Percentiles rank a stretch among this genome's conserved stretches.
Evolutionary conservation across 1,284 basidiomycete genomes (phyloP).

Genomic region (Microbotryum violaceum): DNA sequence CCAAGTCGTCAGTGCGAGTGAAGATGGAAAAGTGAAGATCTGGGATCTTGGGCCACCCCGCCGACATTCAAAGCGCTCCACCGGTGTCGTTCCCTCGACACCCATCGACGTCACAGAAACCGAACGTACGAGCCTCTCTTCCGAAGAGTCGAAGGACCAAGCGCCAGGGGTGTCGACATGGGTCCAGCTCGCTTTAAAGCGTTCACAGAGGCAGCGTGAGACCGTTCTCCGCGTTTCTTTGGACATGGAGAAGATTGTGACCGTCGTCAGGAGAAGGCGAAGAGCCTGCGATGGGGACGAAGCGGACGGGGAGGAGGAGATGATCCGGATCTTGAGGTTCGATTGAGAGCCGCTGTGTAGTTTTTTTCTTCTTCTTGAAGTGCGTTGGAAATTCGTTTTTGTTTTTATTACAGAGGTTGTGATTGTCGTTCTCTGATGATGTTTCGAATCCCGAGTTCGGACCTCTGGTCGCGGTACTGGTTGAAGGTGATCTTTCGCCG

Average conservation of each 20-base stretch:
- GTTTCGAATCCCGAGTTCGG: too few species aligned
- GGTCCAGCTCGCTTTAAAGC: too few species aligned
- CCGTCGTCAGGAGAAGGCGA: background rate
- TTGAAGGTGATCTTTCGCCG: too few species aligned
- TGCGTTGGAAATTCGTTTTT: background rate
- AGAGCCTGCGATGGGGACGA: background rate
- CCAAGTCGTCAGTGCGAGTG: constrained; percentile 36
- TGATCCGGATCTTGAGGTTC: constrained; percentile 18
- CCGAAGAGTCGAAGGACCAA: background rate
- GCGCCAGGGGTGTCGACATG: background rate
- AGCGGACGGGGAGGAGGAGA: background rate
- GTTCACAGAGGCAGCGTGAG: too few species aligned
- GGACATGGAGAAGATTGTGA: constrained; percentile 24
- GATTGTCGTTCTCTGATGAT: too few species aligned
- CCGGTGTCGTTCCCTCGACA: background rate
- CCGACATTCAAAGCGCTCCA: background rate
- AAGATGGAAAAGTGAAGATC: constrained; percentile 39
- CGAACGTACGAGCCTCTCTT: background rate
- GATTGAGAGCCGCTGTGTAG: constrained; percentile 6
- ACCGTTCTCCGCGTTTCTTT: constrained; percentile 11
- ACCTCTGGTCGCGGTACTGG: too few species aligned
- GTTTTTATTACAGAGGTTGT: too few species aligned
- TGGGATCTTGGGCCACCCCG: constrained; percentile 31
- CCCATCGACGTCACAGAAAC: background rate
- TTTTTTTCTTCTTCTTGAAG: background rate